These are phyloP conservation scores for Trichocomaceae sp. DNA, from an alignment of 2,329 filamentous ascomycete genomes.

Conservation along the genomic window DNA sequence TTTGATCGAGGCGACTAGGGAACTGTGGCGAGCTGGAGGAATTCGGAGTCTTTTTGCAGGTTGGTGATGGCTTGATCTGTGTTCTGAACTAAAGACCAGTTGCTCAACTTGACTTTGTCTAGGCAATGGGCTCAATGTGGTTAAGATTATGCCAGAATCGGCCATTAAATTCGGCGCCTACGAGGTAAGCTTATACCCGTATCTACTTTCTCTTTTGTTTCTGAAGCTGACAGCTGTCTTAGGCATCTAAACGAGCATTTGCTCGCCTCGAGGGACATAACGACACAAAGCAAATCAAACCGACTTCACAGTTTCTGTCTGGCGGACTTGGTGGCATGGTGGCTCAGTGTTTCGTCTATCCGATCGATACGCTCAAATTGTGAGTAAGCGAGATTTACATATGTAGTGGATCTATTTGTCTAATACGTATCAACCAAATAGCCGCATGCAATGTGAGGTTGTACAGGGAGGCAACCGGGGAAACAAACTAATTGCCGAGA, in stretches of 20 bases:
- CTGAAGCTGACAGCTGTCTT: conserved; percentile 7
- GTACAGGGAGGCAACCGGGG: conserved; percentile 78
- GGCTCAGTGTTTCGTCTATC: conserved; percentile 94
- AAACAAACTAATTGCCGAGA: conserved; percentile 73
- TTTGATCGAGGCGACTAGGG: conserved; percentile 64
- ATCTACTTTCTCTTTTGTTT: neutral
- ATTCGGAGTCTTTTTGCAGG: conserved; percentile 87
- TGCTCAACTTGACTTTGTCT: conserved; percentile 19
- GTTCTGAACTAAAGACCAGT: neutral
- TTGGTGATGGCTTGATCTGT: conserved; percentile 40
- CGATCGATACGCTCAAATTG: conserved; percentile 65
- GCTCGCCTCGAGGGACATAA: conserved; percentile 81
- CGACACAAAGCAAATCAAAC: conserved; percentile 70
- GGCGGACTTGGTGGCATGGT: conserved; percentile 91
- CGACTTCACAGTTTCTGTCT: conserved; percentile 81
- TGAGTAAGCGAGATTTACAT: conserved; percentile 29
- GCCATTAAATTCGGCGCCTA: conserved; percentile 98
- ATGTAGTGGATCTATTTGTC: neutral
- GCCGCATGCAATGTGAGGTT: conserved; percentile 87
- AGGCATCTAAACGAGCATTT: conserved; percentile 80
- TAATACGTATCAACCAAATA: conserved; percentile 25
- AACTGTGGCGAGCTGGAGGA: conserved; percentile 79
- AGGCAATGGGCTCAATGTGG: conserved; percentile 93
- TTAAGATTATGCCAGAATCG: conserved; percentile 98
- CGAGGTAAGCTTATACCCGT: conserved; percentile 49